Conservation (phyloP, 1,139 yeast species). For the Wickerhamomyces sp. region DNA sequence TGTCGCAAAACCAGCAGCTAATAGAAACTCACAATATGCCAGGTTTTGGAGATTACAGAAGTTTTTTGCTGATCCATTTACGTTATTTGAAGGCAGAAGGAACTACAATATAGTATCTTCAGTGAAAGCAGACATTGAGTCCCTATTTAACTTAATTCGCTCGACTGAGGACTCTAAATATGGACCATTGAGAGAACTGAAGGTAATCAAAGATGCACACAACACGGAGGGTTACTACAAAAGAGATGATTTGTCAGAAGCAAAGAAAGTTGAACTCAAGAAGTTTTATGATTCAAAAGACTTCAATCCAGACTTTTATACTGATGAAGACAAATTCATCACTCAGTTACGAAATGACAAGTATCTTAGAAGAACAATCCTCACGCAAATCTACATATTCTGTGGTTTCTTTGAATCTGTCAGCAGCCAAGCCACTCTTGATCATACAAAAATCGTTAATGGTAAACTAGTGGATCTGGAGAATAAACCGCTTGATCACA, state of each 20-base stretch:
- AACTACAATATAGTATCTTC: background rate
- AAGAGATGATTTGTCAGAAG: conserved; percentile 5
- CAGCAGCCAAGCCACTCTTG: background rate
- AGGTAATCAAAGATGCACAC: background rate
- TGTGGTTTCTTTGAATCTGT: conserved; percentile 5
- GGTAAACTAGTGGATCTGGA: background rate
- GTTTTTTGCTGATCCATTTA: conserved; percentile 11
- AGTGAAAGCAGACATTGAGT: background rate
- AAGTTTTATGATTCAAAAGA: conserved; percentile 10
- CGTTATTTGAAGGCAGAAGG: background rate
- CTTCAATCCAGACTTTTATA: conserved; percentile 13
- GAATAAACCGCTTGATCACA: background rate
- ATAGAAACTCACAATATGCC: background rate
- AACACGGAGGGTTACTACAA: conserved; percentile 6
- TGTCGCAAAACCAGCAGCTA: background rate
- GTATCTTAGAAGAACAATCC: conserved; percentile 10
- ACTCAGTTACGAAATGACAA: conserved; percentile 14
- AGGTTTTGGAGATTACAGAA: conserved; percentile 17
- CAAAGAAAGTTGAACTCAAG: conserved; percentile 6
- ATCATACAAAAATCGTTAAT: background rate
- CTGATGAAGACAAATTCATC: conserved; percentile 10
- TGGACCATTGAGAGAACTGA: background rate
- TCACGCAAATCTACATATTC: conserved; percentile 10
- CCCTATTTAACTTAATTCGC: background rate
- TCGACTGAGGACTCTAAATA: background rate